Conservation (phyloP, 2,329 filamentous ascomycete genomes). For the Fusarium keratoplasticum region DNA sequence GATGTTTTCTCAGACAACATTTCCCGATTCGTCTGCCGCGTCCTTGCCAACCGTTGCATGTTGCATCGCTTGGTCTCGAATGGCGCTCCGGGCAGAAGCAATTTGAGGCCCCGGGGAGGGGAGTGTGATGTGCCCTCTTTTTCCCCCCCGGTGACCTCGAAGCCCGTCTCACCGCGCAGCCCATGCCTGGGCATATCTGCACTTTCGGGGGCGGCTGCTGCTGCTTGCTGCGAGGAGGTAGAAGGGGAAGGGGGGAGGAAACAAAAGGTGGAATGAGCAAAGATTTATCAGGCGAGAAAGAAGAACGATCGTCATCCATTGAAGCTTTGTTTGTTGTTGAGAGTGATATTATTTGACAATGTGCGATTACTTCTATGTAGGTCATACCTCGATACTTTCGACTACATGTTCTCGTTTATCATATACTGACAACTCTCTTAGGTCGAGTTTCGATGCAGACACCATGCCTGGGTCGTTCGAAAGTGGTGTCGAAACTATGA, state of each 20-base stretch:
- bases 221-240: background rate
- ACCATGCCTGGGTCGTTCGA: slow-evolving; percentile 41
- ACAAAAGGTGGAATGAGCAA: slow-evolving; percentile 6
- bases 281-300: slow-evolving; percentile 5
- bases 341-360: slow-evolving; percentile 15
- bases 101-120: slow-evolving; percentile 20
- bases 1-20: slow-evolving; percentile 15
- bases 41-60: slow-evolving; percentile 21
- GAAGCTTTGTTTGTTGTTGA: background rate
- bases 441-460: slow-evolving; percentile 42
- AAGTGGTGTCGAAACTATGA: slow-evolving; percentile 41
- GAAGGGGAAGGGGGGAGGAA: background rate
- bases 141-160: slow-evolving; percentile 18
- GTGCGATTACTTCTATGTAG: slow-evolving; percentile 43
- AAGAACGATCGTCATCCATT: slow-evolving; percentile 8
- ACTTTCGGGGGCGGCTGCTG: background rate
- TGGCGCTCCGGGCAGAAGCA: slow-evolving; percentile 37
- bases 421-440: slow-evolving; percentile 10
- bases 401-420: no score
- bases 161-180: slow-evolving; percentile 21
- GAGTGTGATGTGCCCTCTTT: slow-evolving; percentile 2
- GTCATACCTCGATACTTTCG: background rate
- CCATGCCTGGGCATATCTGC: slow-evolving; percentile 2
- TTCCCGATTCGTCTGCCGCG: slow-evolving; percentile 20
- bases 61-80: slow-evolving; percentile 30